Evolutionary conservation across 768 basidiomycete genomes (phyloP).

Genomic region (Boletus pseudopeckii): DNA sequence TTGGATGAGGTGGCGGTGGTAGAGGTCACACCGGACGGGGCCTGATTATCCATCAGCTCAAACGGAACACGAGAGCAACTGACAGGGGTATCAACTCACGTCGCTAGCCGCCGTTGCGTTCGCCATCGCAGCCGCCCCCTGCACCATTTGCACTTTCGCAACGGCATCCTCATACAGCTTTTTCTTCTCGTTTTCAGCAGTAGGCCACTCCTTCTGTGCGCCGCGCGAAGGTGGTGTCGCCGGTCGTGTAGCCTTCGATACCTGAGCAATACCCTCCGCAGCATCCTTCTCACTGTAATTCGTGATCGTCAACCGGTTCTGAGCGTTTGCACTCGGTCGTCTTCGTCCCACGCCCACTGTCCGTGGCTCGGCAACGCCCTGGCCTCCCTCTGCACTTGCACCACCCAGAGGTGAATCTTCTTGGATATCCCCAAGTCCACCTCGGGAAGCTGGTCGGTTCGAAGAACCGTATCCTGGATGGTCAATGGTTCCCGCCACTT

Average conservation of each 20-base stretch:
- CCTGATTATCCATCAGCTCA: slow-evolving; percentile 12
- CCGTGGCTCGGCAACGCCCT: slow-evolving; percentile 6
- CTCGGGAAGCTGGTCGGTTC: slow-evolving; percentile 11
- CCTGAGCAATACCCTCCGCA: slow-evolving; percentile 29
- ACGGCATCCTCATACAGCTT: slow-evolving; percentile 37
- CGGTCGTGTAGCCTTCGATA: slow-evolving; percentile 10
- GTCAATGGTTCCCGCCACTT: slow-evolving; percentile 20
- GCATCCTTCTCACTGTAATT: slow-evolving; percentile 42
- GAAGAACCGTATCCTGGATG: slow-evolving; percentile 27
- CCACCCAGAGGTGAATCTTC: slow-evolving; percentile 12
- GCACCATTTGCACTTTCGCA: slow-evolving; percentile 37
- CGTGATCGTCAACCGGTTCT: slow-evolving; percentile 40
- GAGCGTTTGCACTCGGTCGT: slow-evolving; percentile 30
- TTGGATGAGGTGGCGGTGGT: slow-evolving; percentile 10
- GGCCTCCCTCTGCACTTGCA: slow-evolving; percentile 3
- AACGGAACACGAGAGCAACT: background rate
- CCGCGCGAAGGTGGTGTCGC: slow-evolving; percentile 29
- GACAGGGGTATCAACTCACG: slow-evolving; percentile 15
- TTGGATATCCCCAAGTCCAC: slow-evolving; percentile 25
- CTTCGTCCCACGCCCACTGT: slow-evolving; percentile 22
- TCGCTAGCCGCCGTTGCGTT: slow-evolving; percentile 26
- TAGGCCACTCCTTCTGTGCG: slow-evolving; percentile 20
- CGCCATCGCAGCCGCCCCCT: slow-evolving; percentile 31
- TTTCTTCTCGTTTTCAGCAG: slow-evolving; percentile 47
- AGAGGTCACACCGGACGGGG: background rate